Base-by-base conservation (phyloP, 208 protist species). In the Sergeia podlipaevii region DNA sequence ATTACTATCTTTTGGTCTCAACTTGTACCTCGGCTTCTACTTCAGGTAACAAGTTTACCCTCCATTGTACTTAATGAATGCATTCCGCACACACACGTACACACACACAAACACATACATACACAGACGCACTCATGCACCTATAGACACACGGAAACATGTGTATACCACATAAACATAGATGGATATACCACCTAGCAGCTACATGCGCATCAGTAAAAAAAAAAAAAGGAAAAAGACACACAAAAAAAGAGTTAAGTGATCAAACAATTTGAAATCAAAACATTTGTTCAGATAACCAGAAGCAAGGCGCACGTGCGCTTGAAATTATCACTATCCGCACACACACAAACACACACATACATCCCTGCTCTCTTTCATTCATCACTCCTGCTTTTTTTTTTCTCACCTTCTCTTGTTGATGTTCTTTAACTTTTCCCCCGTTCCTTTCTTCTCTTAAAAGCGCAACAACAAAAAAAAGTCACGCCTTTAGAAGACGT, bases 401-500 rank as follows among this genome's bases (percentile, higher is more conserved):
- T 63, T 60, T 63, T 41, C 17, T 38, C 38, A n/a, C n/a, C 24
- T 44, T 20, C 4, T 4, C 24, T 44, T 44, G 4, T 18, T 44
- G 15, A 4, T 44, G 20, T 46, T 37, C 11, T 6, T 17, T 5
- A 56, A 8, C 26, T 61, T 46, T 68, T 34, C 21, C 20, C 45
- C 28, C 23, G n/a, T 34, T 34, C 49, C 37, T 15, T 47, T 33
- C 28, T 15, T 21, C 27, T 30, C 36, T 18, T 17, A 7, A 20
- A 7, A 28, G 4, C 6, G 15, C 33, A 6, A 50, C 27, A 50
- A 33, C 18, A 30, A 4, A 17, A 30, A 28, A 50, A 8, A 52
- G 46, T 17, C 75, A 76, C n/a, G n/a, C n/a, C n/a, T n/a, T 42
- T 42, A 54, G 29, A 54, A 54, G 48, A 36, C 43, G 48, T 42